Conservation (phyloP, 352 stramenopile genomes). For the Globisporangium rhizosaccharum region DNA sequence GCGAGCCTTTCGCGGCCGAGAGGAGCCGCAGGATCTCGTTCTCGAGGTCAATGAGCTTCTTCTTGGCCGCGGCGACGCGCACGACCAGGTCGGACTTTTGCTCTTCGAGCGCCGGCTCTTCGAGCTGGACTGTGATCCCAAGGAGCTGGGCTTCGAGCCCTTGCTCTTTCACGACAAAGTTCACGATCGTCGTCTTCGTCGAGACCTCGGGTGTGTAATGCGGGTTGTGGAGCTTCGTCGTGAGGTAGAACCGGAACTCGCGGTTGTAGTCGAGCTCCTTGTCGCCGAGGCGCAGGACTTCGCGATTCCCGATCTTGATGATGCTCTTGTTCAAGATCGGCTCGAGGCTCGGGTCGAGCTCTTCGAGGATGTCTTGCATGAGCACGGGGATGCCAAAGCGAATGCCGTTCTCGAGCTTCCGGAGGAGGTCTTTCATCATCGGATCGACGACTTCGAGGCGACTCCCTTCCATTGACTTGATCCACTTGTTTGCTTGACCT, state of each 20-base stretch:
- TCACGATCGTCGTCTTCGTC: slow-evolving; percentile 95
- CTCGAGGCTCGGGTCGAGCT: slow-evolving; percentile 93
- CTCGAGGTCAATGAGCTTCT: slow-evolving; percentile 94
- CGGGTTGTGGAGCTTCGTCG: slow-evolving; percentile 95
- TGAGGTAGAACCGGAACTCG: slow-evolving; percentile 95
- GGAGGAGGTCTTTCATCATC: slow-evolving; percentile 93
- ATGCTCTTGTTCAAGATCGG: slow-evolving; percentile 93
- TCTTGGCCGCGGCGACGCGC: slow-evolving; percentile 90
- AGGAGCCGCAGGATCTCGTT: slow-evolving; percentile 93
- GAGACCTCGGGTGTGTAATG: slow-evolving; percentile 94
- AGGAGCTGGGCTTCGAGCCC: slow-evolving; percentile 93
- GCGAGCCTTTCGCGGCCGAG: slow-evolving; percentile 86
- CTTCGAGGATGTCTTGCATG: slow-evolving; percentile 94
- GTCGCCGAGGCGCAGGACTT: slow-evolving; percentile 92
- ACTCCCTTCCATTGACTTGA: slow-evolving; percentile 90
- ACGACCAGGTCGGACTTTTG: slow-evolving; percentile 92
- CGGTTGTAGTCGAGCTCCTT: slow-evolving; percentile 95
- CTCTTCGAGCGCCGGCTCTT: slow-evolving; percentile 92
- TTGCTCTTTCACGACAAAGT: slow-evolving; percentile 95
- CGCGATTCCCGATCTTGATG: slow-evolving; percentile 91
- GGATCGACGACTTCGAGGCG: slow-evolving; percentile 91
- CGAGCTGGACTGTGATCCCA: slow-evolving; percentile 91
- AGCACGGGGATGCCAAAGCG: slow-evolving; percentile 91
- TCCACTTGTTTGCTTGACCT: slow-evolving; percentile 96
- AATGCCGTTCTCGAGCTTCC: slow-evolving; percentile 93